Evolutionary conservation across 2,329 filamentous ascomycete genomes (phyloP), one percentile per base, ranked within the genome.

Genomic region (Hawksworthiomyces lignivorus): DNA sequence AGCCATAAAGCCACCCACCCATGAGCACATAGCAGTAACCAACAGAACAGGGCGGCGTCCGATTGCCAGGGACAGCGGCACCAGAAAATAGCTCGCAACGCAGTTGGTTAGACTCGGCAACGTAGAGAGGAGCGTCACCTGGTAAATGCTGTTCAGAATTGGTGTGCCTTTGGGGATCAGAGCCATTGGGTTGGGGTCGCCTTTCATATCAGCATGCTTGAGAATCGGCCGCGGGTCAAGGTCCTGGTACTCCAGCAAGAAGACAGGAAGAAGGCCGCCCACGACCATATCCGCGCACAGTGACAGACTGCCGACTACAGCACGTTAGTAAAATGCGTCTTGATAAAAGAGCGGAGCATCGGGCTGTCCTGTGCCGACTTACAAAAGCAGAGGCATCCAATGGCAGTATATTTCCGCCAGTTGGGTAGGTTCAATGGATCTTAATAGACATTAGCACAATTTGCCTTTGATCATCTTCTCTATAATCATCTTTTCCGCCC

Each of bases 41-140:
- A 63, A 49, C n/a, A 63, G 48, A 6, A 63, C 56, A 2, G 59
- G 60, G 3, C 61, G 53, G 12, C 61, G 56, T 4, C 61, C 61
- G 19, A 61, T 49, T 43, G 52, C 59, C n/a, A 60, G 58, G 2
- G 59, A 62, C 15, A 64, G 49, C 7, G 61, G 61, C 3, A 64
- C 56, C 14, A 63, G 54, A 20, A 62, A 42, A 45, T 57, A 60
- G 20, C 55, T 59, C 6, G 59, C 56, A 15, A 58, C 48, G 22
- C 61, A 60, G 48, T 62, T 64, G 47, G 55, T 54, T 21, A 63
- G 43, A 15, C 61, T 45, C 12, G 61, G 61, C 5, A 61, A 50
- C 2, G 60, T 60, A 1, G 58, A 54, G 7, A 63, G 51, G 43
- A 62, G 49, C 7, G 60, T 52, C 7, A 63, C 52, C 28, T 56